A percentile compares a stretch with the other conserved stretches of the same genome.
Evolutionary conservation across 371 early-diverging fungal genomes (phyloP).

Genomic region (Spraguea lophii): DNA sequence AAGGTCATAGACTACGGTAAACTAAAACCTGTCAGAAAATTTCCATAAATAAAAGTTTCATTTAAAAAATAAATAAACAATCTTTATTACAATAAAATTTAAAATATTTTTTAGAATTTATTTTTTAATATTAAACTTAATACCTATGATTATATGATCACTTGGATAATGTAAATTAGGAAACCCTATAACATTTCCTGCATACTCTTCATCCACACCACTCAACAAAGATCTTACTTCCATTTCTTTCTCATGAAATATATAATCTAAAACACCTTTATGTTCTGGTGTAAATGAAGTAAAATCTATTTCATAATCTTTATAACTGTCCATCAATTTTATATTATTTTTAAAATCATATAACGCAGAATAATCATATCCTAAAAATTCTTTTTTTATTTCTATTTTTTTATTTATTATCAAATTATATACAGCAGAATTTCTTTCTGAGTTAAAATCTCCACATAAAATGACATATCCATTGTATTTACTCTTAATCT

Average conservation of each 20-base stretch:
- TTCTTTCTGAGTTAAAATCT: slow-evolving; percentile 79
- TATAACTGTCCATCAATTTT: slow-evolving; percentile 47
- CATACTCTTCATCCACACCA: slow-evolving; percentile 61
- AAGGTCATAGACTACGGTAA: too few species aligned
- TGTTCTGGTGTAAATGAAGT: slow-evolving; percentile 79
- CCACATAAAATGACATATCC: slow-evolving; percentile 50
- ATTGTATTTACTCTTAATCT: slow-evolving; percentile 41
- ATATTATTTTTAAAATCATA: slow-evolving; percentile 47
- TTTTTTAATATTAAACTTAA: slow-evolving; percentile 30
- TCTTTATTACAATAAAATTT: too few species aligned
- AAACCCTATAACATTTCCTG: slow-evolving; percentile 62
- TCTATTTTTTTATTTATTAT: slow-evolving; percentile 47
- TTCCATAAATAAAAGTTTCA: too few species aligned
- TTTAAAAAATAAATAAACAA: too few species aligned
- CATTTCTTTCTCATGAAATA: slow-evolving; percentile 65
- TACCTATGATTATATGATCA: slow-evolving; percentile 49
- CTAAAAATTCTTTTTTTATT: slow-evolving; percentile 52
- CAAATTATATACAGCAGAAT: slow-evolving; percentile 73
- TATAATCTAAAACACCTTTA: slow-evolving; percentile 78
- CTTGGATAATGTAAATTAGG: slow-evolving; percentile 76
- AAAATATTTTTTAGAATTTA: too few species aligned
- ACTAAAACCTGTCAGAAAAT: too few species aligned
- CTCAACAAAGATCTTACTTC: slow-evolving; percentile 59
- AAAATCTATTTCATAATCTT: slow-evolving; percentile 54
- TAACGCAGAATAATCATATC: slow-evolving; percentile 59